Base-by-base conservation (phyloP, 768 basidiomycete genomes). In the Trametes punicea region DNA sequence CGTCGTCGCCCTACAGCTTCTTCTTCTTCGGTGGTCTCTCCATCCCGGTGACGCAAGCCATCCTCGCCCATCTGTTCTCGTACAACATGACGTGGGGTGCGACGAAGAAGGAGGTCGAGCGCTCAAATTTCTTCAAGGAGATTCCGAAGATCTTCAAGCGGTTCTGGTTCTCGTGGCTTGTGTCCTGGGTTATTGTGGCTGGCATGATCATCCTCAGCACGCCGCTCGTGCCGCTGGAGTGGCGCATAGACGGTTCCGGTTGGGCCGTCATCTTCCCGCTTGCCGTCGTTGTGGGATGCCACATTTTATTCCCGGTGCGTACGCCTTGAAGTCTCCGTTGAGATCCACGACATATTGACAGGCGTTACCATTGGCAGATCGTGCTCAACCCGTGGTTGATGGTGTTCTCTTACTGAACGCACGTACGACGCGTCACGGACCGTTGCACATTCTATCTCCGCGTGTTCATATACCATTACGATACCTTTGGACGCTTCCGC, bases 61-160 rank as follows among this genome's bases (percentile, higher is more conserved):
- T 88, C 30, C 74, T 88, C 20, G 83, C 87, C 1, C 85, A 88
- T 61, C 55, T 87, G 71, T 86, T 88, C 70, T 87, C 84, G 6
- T 87, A 86, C 72, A 85, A 88, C 69, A 87, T 87, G 64, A 80
- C 81, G 9, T 91, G 89, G 90, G 81, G 82, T 21, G 83, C 88
- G 5, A 91, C 89, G 4, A 81, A 81, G 63, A 90, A 91, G 81
- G 88, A 90, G 69, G 90, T 94, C 40, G 87, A 93, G 70, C 79
- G 83, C 51, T 90, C 88, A 13, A 94, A 93, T 64, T 93, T 96
- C 77, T 93, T 90, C 81, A 82, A 88, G 59, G 93, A 96, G 70
- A 82, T 93, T 6, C 93, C 93, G 2, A 81, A 83, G 60, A 93
- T 95, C 63, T 73, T 84, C 69, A 86, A 85, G 62, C 84, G 90